Base-by-base conservation (phyloP, 176 grass and related monocot genomes). In the Urochloa ruziziensis region DNA sequence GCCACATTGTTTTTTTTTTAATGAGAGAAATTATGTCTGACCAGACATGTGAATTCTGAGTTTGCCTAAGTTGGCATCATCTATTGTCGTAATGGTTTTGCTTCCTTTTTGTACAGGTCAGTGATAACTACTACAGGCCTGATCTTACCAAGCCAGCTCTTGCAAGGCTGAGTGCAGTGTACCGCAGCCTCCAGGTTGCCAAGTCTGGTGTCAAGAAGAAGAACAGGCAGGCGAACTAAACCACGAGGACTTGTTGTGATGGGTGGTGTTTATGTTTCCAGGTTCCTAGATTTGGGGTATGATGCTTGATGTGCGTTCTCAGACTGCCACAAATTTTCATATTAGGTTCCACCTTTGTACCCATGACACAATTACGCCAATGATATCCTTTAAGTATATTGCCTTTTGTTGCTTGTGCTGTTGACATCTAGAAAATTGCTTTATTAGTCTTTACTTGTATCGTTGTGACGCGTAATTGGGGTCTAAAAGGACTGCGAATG, bases 121-220 rank as follows among this genome's bases (percentile, higher is more conserved):
- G 79, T 0, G 87, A 86, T 39, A 91, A 91, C 65, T 73, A 91
- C 79, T 98, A 98, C 65, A 91, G 92, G 82, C 81, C 92, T 66
- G 95, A 98, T 82, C 84, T 98, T 47, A 93, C 92, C 12, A 93
- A 89, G 62, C 71, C 90, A 2, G 88, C 92, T 66, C 91, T 94
- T 73, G 90, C 84, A 9, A 90, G 90, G 51, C 60, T 93, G 29
- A 91, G 90, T 27, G 75, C 64, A 0, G 89, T 98, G 33, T 88
- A 98, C 62, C 90, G 92, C 65, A 94, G 90, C 65, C 84, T 98
- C 70, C 83, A 91, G 84, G 86, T 94, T 37, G 64, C 95, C 64
- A 94, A 88, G 74, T 93, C 92, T 86, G 90, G 92, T 17, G 53
- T 64, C 53, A 94, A 94, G 92, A 97, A 94, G 86, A 94, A 90